Percentiles rank a stretch among this genome's conserved stretches.
These are phyloP conservation scores for Pyrrhoderma noxium DNA, from an alignment of 1,284 basidiomycete species.

Conservation along the genomic window DNA sequence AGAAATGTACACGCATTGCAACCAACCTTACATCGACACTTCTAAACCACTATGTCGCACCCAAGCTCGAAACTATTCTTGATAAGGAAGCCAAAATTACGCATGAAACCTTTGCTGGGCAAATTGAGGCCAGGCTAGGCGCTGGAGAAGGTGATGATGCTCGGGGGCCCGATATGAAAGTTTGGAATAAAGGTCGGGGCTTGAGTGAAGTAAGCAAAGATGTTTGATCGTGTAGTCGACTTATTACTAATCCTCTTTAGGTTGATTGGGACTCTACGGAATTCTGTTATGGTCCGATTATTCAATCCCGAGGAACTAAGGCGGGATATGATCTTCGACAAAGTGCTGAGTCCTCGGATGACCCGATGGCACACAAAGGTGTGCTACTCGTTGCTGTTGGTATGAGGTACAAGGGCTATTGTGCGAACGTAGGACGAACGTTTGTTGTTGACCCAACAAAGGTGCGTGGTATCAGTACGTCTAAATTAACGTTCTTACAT, in stretches of 20 bases:
- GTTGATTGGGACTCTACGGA: conserved; percentile 85
- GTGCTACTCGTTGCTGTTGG: conserved; percentile 87
- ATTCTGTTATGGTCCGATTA: conserved; percentile 92
- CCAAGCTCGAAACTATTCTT: conserved; percentile 85
- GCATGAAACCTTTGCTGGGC: conserved; percentile 78
- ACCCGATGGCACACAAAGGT: conserved; percentile 84
- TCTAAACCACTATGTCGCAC: conserved; percentile 79
- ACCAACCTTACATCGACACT: conserved; percentile 80
- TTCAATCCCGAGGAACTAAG: conserved; percentile 83
- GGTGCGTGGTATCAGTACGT: conserved; percentile 34
- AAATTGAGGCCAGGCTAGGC: conserved; percentile 83
- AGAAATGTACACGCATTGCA: conserved; percentile 76
- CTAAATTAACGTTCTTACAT: conserved; percentile 11
- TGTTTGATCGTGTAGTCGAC: conserved; percentile 8
- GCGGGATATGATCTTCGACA: conserved; percentile 84
- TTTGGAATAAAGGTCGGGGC: conserved; percentile 76
- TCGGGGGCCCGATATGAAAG: conserved; percentile 82
- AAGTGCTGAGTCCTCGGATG: conserved; percentile 78
- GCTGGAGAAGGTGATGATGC: conserved; percentile 61
- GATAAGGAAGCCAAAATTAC: conserved; percentile 88
- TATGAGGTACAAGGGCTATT: conserved; percentile 90
- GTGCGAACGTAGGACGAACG: conserved; percentile 85
- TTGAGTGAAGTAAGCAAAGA: conserved; percentile 56
- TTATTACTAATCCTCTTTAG: conserved; percentile 32
- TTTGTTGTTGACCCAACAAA: conserved; percentile 93